Evolutionary conservation across 2,329 filamentous ascomycete genomes (phyloP).

Genomic region (Shiraia bambusicola): DNA sequence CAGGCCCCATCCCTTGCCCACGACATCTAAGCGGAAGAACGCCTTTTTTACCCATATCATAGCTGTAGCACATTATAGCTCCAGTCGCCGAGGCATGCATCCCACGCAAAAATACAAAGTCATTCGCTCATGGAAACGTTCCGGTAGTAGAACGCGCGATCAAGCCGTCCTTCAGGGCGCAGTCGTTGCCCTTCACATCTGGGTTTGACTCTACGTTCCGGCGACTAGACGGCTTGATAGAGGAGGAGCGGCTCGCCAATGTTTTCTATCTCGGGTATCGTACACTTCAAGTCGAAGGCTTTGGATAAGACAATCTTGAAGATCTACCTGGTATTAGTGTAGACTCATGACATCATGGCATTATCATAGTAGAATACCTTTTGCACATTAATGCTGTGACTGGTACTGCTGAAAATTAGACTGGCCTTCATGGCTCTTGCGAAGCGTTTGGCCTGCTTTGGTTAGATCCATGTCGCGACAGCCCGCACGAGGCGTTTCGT

Average conservation of each 20-base stretch:
- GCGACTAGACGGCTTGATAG: constrained; percentile 59
- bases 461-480: constrained; percentile 5
- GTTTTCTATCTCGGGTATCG: constrained; percentile 98
- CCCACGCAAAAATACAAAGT: constrained; percentile 38
- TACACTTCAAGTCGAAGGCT: constrained; percentile 97
- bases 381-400: constrained; percentile 98
- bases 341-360: neutral
- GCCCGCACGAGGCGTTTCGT: constrained; percentile 11
- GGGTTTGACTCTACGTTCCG: constrained; percentile 21
- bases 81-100: constrained; percentile 43
- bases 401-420: constrained; percentile 97
- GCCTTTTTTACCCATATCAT: constrained; percentile 32
- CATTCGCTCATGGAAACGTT: constrained; percentile 41
- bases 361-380: constrained; percentile 69
- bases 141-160: constrained; percentile 24
- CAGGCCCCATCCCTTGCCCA: constrained; percentile 9
- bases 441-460: constrained; percentile 79
- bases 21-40: constrained; percentile 29
- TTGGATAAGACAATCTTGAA: constrained; percentile 99
- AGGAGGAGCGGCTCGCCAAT: constrained; percentile 92
- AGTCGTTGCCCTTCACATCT: constrained; percentile 11
- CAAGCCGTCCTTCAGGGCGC: constrained; percentile 15
- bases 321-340: constrained; percentile 63
- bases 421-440: constrained; percentile 98
- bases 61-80: constrained; percentile 32